These are phyloP conservation scores for Starmerella floris DNA, from an alignment of 805 yeast species.

Conservation along the genomic window DNA sequence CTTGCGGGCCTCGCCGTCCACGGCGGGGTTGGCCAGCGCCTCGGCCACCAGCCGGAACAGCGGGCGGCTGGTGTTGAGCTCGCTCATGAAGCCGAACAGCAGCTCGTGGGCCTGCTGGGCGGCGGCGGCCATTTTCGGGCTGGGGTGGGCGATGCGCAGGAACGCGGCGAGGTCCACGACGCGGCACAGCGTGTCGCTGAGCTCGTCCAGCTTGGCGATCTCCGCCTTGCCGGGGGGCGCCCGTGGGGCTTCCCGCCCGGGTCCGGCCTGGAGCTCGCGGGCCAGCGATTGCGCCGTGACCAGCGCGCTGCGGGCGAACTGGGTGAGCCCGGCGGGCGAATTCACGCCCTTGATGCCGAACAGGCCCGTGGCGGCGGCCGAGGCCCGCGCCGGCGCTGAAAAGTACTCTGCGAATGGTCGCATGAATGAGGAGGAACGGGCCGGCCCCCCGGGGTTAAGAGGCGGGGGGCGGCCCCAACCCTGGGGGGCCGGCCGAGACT, in stretches of 20 bases:
- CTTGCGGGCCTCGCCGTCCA: conserved; percentile 57
- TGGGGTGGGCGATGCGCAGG: conserved; percentile 78
- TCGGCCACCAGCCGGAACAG: conserved; percentile 42
- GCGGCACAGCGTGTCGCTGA: conserved; percentile 79
- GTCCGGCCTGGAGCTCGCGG: conserved; percentile 35
- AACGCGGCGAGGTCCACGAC: conserved; percentile 92
- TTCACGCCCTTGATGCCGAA: conserved; percentile 60
- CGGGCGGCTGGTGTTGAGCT: conserved; percentile 68
- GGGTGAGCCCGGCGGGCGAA: conserved; percentile 54
- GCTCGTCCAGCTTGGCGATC: conserved; percentile 58
- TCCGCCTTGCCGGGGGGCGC: conserved; percentile 30
- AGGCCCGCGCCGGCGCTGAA: conserved; percentile 21
- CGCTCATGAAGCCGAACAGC: conserved; percentile 88
- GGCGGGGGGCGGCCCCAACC: too few species aligned
- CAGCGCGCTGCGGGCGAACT: conserved; percentile 56
- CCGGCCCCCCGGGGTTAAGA: too few species aligned
- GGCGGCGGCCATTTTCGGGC: conserved; percentile 50
- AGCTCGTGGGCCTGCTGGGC: conserved; percentile 81
- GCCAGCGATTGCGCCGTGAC: conserved; percentile 51
- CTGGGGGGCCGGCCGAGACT: too few species aligned
- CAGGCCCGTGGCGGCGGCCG: conserved; percentile 36
- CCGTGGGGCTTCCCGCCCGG: conserved; percentile 26
- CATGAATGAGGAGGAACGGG: too few species aligned
- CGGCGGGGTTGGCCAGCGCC: conserved; percentile 28
- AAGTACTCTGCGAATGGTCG: conserved; percentile 11